Evolutionary conservation across 176 grass and related monocot species (phyloP), one percentile per base, ranked within the genome.

Genomic region (Oryza glumipatula): DNA sequence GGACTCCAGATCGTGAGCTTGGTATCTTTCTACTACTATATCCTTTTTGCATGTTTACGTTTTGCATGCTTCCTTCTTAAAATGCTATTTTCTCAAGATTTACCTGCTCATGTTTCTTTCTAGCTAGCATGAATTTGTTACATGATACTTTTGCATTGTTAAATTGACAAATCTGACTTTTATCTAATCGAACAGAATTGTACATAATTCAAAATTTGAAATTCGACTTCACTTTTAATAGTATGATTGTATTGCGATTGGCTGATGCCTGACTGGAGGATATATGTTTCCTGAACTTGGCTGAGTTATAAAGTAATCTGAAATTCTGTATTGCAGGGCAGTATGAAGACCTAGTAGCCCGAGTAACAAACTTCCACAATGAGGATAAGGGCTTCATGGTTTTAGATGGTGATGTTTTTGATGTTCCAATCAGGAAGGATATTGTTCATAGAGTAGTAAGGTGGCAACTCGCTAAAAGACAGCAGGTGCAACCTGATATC

Each of bases 371-470:
- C 82, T 96, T 99, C 79, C 70, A 91, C 76, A 85, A 84, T 19
- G 96, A 96, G 77, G 91, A 96, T 70, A 99, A 88, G 72, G 96
- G 96, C 32, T 91, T 90, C 38, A 92, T 99, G 89, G 88, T 94
- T 89, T 94, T 99, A 82, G 89, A 91, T 86, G 96, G 89, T 78
- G 91, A 94, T 91, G 91, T 99, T 87, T 99, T 99, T 65, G 81
- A 99, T 85, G 89, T 96, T 45, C 91, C 96, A 19, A 91, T 96
- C 48, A 92, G 93, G 81, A 98, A 91, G 79, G 96, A 98, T 90
- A 98, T 98, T 38, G 65, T 98, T 76, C 96, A 94, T 49, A 67
- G 89, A 32, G 93, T 96, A 73, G 91, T 99, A 67, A 89, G 82
- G 71, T 96, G 89, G 88, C 93, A 99, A 72, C 93, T 99, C 89